Conservation (phyloP, 805 yeast species). For the Ogataea ramenticola region DNA sequence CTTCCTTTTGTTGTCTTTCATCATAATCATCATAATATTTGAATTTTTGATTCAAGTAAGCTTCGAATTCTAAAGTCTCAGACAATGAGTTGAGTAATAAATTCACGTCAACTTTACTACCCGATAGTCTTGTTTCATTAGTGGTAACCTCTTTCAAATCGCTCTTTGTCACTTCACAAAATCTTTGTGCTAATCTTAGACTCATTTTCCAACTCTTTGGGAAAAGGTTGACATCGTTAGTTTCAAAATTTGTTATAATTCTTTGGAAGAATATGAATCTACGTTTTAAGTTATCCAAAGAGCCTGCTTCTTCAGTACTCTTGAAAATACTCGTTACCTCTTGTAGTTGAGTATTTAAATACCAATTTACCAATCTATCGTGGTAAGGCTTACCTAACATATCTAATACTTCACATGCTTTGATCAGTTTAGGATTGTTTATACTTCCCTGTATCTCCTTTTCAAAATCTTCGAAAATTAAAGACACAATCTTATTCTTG, state of each 20-base stretch:
- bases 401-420: slow-evolving; percentile 72
- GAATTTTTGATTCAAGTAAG: slow-evolving; percentile 57
- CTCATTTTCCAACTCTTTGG: slow-evolving; percentile 70
- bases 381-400: slow-evolving; percentile 48
- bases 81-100: slow-evolving; percentile 62
- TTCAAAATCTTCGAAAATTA: slow-evolving; percentile 70
- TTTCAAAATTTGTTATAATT: slow-evolving; percentile 46
- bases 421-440: slow-evolving; percentile 32
- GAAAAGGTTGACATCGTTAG: slow-evolving; percentile 46
- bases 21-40: slow-evolving; percentile 34
- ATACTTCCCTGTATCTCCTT: slow-evolving; percentile 30
- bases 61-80: slow-evolving; percentile 80
- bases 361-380: slow-evolving; percentile 64
- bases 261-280: slow-evolving; percentile 78
- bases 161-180: slow-evolving; percentile 61
- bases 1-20: slow-evolving; percentile 16
- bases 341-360: slow-evolving; percentile 56
- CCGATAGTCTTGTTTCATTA: slow-evolving; percentile 29
- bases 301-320: slow-evolving; percentile 86
- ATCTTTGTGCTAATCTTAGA: slow-evolving; percentile 48
- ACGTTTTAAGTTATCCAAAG: slow-evolving; percentile 77
- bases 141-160: slow-evolving; percentile 53
- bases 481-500: slow-evolving; percentile 57
- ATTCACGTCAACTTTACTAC: slow-evolving; percentile 45
- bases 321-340: slow-evolving; percentile 75